These are phyloP conservation scores for Nannizziopsis arthrosporioides DNA, from an alignment of 2,329 filamentous ascomycete species.

Conservation along the genomic window DNA sequence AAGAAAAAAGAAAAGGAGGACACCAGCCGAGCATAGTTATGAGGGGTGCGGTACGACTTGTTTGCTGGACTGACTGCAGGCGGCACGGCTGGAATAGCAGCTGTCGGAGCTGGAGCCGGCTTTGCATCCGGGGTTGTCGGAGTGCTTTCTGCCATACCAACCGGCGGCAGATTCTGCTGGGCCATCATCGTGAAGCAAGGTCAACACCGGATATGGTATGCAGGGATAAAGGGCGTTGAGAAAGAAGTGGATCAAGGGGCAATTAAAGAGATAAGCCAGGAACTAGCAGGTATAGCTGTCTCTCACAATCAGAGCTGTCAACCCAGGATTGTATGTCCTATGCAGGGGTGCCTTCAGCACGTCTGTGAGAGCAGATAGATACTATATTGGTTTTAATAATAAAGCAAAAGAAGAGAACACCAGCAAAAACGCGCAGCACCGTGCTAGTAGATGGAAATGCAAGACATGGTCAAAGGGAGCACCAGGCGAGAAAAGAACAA, in stretches of 20 bases:
- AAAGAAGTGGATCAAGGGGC: not conserved
- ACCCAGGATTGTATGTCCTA: not conserved
- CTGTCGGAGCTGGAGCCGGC: conserved; percentile 15
- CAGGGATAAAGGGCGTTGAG: not conserved
- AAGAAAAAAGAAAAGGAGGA: conserved; percentile 64
- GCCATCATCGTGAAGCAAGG: conserved; percentile 1
- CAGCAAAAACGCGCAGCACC: not conserved
- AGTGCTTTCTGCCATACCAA: not conserved
- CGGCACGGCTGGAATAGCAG: conserved; percentile 20
- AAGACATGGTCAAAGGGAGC: not conserved
- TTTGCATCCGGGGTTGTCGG: conserved; percentile 2
- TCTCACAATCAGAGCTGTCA: not conserved
- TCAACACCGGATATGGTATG: not conserved
- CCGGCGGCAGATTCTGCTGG: not conserved
- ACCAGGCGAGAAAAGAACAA: not conserved
- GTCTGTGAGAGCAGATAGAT: not conserved
- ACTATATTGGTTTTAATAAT: not conserved
- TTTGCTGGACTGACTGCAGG: conserved; percentile 7
- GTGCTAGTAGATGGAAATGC: not conserved
- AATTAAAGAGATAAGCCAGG: not conserved
- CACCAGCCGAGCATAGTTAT: conserved; percentile 49
- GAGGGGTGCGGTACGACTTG: conserved; percentile 31
- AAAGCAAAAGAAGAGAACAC: not conserved
- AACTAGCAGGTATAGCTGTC: not conserved
- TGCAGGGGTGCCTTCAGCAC: not conserved